Conservation (phyloP, 305 asterid species). For the Solanum hybrid region DNA sequence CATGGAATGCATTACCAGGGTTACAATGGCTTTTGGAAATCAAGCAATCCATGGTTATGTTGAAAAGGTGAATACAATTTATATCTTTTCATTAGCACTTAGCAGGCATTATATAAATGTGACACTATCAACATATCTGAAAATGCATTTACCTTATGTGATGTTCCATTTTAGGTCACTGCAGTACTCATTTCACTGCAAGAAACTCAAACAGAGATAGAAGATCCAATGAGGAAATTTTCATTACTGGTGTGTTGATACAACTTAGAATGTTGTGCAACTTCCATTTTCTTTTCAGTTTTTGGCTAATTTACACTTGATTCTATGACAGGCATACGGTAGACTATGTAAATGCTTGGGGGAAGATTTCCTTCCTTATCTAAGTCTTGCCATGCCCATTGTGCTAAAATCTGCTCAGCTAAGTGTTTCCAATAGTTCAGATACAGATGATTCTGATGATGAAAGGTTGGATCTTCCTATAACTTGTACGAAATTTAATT, state of each 20-base stretch:
- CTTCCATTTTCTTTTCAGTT: neutral
- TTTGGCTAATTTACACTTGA: neutral
- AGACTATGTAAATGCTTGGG: slow-evolving; percentile 6
- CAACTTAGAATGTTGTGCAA: neutral
- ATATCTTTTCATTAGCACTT: neutral
- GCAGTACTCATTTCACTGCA: neutral
- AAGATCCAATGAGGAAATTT: neutral
- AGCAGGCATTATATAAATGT: neutral
- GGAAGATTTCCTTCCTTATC: slow-evolving; percentile 5
- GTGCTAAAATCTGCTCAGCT: slow-evolving; percentile 5
- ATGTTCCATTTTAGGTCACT: neutral
- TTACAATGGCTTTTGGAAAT: neutral
- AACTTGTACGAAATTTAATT: neutral
- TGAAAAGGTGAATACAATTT: neutral
- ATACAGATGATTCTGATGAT: slow-evolving; percentile 7
- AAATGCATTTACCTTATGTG: neutral
- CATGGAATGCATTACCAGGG: neutral
- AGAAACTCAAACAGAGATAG: neutral
- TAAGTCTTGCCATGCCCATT: neutral
- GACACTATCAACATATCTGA: neutral
- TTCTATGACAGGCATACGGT: neutral
- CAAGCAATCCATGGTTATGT: neutral
- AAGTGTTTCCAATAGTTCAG: neutral
- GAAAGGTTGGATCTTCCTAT: neutral
- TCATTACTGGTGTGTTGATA: neutral